These are phyloP conservation scores for Bidens hawaiensis DNA, from an alignment of 140 eudicot genomes.

Conservation along the genomic window DNA sequence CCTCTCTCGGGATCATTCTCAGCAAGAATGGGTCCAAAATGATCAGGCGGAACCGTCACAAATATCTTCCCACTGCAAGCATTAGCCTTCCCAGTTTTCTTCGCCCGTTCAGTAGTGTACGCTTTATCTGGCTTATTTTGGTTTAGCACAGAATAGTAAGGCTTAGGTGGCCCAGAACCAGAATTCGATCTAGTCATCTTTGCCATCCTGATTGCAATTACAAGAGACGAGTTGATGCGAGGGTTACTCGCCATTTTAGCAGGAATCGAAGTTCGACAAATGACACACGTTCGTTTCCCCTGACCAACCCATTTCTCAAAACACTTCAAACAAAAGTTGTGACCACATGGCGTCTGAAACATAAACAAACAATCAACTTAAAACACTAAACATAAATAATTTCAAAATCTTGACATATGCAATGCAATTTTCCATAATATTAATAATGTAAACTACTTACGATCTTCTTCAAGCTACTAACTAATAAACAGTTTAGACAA, in stretches of 20 bases:
- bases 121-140: conserved; percentile 74
- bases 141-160: conserved; percentile 42
- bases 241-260: conserved; percentile 48
- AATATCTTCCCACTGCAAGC: conserved; percentile 76
- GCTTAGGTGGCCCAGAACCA: conserved; percentile 31
- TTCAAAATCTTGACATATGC: not conserved
- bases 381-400: too few species aligned
- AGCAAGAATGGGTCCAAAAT: conserved; percentile 74
- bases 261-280: conserved; percentile 48
- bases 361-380: conserved; percentile 2
- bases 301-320: conserved; percentile 55
- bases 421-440: not conserved
- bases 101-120: conserved; percentile 71
- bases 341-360: conserved; percentile 58
- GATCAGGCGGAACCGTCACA: conserved; percentile 69
- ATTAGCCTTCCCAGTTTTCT: conserved; percentile 67
- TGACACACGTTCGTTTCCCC: conserved; percentile 58
- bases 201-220: conserved; percentile 48
- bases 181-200: conserved; percentile 25
- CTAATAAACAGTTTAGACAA: not conserved
- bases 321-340: conserved; percentile 54
- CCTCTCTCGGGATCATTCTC: conserved; percentile 79
- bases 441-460: not conserved
- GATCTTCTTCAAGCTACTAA: not conserved
- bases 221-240: conserved; percentile 52